These are phyloP conservation scores for Ramularia collo-cygni DNA, from an alignment of 2,329 filamentous ascomycete species.

Conservation along the genomic window DNA sequence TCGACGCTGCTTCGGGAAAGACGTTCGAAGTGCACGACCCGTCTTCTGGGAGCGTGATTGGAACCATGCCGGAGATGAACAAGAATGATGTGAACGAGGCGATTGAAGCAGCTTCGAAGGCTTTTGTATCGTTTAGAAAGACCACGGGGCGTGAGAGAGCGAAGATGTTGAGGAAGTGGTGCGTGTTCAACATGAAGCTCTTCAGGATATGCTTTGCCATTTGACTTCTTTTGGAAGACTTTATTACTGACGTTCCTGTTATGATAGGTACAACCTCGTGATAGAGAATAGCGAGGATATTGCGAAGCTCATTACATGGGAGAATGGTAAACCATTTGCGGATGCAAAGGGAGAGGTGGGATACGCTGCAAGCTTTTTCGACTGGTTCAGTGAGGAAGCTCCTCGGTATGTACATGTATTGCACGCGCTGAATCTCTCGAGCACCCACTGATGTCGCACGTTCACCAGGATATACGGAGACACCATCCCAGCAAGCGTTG, in stretches of 20 bases:
- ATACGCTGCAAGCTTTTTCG: conserved; percentile 69
- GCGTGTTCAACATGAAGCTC: no score
- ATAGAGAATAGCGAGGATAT: conserved; percentile 72
- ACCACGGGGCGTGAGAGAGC: conserved; percentile 69
- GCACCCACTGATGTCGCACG: no score
- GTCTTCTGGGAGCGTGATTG: conserved; percentile 72
- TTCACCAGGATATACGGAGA: conserved; percentile 58
- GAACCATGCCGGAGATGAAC: conserved; percentile 78
- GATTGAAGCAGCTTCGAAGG: conserved; percentile 73
- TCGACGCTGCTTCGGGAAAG: conserved; percentile 75
- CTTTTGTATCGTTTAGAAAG: conserved; percentile 63
- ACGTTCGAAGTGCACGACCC: conserved; percentile 91
- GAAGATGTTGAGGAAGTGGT: conserved; percentile 67
- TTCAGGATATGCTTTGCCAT: no score
- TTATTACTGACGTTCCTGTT: no score
- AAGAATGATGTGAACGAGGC: conserved; percentile 69
- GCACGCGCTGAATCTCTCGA: no score
- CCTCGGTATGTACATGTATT: conserved; percentile 34
- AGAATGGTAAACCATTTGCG: conserved; percentile 78
- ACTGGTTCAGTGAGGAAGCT: conserved; percentile 78
- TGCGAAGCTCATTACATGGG: conserved; percentile 76
- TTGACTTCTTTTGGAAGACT: no score
- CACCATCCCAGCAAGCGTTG: conserved; percentile 62
- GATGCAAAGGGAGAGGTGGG: conserved; percentile 66
- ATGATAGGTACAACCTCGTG: conserved; percentile 59